Conservation (phyloP, 768 basidiomycete species). For the Glaciozyma antarctica region DNA sequence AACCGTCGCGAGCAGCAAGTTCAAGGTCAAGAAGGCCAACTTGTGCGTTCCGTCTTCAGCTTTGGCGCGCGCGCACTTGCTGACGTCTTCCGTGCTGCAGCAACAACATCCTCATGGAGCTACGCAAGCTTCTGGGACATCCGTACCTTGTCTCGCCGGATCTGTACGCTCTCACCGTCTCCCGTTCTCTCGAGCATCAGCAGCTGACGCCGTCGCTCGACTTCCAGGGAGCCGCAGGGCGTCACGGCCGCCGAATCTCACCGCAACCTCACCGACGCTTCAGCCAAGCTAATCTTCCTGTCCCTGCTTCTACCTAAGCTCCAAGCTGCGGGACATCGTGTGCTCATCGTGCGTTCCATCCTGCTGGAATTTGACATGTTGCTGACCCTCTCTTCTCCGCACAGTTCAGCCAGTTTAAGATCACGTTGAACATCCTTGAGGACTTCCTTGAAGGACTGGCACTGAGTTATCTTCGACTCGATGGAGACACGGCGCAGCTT, state of each 20-base stretch:
- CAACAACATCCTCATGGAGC: conserved; percentile 93
- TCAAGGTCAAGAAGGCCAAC: conserved; percentile 14
- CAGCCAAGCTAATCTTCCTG: conserved; percentile 64
- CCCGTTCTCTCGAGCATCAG: no score
- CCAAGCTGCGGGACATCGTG: conserved; percentile 81
- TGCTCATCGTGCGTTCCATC: conserved; percentile 49
- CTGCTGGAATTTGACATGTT: fast-evolving
- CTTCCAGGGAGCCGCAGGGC: conserved; percentile 16
- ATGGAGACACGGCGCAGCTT: conserved; percentile 74
- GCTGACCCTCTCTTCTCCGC: background rate
- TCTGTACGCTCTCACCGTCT: background rate
- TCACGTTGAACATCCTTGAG: conserved; percentile 98
- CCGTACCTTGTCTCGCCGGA: conserved; percentile 35
- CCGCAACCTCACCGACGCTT: conserved; percentile 31
- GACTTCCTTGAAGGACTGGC: conserved; percentile 82
- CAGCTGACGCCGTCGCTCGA: no score
- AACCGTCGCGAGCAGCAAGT: background rate
- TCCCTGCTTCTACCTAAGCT: conserved; percentile 80
- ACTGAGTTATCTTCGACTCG: conserved; percentile 39
- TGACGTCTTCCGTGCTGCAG: conserved; percentile 1
- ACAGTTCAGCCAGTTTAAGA: conserved; percentile 64
- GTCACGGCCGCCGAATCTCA: conserved; percentile 12
- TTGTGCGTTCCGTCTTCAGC: conserved; percentile 13
- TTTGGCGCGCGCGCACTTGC: background rate
- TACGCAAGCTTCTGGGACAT: conserved; percentile 94